These are phyloP conservation scores for Fusarium pseudocircinatum DNA, from an alignment of 2,329 filamentous ascomycete genomes.

Conservation along the genomic window DNA sequence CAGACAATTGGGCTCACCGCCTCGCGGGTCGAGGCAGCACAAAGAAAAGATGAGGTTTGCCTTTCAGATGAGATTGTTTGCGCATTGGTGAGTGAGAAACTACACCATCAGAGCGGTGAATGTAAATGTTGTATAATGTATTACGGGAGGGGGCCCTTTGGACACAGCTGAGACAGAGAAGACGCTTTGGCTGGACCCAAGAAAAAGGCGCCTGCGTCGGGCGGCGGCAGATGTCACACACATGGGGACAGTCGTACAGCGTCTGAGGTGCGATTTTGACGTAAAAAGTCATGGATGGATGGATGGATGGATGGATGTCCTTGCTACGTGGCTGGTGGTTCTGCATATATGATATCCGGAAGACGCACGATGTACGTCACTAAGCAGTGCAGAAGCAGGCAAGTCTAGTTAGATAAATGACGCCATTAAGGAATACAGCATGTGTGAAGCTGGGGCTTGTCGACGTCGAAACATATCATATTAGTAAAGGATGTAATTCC, in stretches of 20 bases:
- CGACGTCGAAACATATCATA: background rate
- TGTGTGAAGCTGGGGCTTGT: background rate
- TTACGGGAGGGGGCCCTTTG: background rate
- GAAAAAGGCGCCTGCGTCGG: slow-evolving; percentile 17
- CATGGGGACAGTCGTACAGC: slow-evolving; percentile 3
- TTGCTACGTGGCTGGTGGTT: slow-evolving; percentile 27
- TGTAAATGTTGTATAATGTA: slow-evolving; percentile 27
- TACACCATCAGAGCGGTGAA: slow-evolving; percentile 26
- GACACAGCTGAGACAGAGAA: slow-evolving; percentile 11
- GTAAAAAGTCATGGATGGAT: slow-evolving; percentile 13
- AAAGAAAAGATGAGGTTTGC: slow-evolving; percentile 22
- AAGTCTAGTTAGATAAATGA: background rate
- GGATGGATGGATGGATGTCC: slow-evolving; percentile 1
- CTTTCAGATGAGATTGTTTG: background rate
- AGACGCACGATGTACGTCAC: slow-evolving; percentile 25
- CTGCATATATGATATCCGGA: slow-evolving; percentile 12
- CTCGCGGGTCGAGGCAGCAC: slow-evolving; percentile 33
- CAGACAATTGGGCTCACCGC: slow-evolving; percentile 29
- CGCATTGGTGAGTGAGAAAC: background rate
- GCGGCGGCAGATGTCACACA: background rate
- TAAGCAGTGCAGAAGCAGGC: slow-evolving; percentile 1
- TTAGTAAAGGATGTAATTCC: background rate
- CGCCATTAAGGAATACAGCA: background rate
- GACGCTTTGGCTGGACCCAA: slow-evolving; percentile 11
- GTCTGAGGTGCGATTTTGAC: slow-evolving; percentile 10